Evolutionary conservation across 768 basidiomycete genomes (phyloP), one percentile per base, ranked within the genome.

Genomic region (Mycena haematopus): DNA sequence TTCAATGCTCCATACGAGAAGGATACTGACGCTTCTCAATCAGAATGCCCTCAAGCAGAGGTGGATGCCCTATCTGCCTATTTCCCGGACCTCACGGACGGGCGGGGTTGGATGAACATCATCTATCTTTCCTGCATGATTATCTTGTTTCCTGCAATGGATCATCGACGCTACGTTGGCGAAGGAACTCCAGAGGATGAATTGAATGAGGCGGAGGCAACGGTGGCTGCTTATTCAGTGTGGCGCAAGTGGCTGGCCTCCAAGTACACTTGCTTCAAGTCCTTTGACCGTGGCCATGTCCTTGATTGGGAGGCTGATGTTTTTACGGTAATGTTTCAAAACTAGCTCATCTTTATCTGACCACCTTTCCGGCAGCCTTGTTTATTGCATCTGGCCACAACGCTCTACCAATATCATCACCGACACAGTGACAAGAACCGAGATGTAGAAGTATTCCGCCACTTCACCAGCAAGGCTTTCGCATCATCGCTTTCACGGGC

Each of bases 101-200:
- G 45, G 13, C 44, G 33, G 1, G 58, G 58, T 6, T 59, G 51
- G 58, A 25, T 59, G 25, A 50, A 59, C 24, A 59, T 59, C 22
- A 35, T 59, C 14, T 44, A 52, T 36, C 27, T 59, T 3, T 21
- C 38, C 6, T 52, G 50, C 58, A 33, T 59, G 40, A 35, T 59
- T 6, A 15, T 52, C 10, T 36, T 59, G 6, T 22, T 45, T 14
- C 46, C 56, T 2, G 19, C 22, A 27, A 19, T 58, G 2, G 51
- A 59, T 24, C 35, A 6, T 2, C 58, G 50, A 33, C 15, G 14
- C 14, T 51, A 51, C 17, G 17, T 15, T 8, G 15, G 17, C 17
- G 19, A n/a, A 17, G 49, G 17, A 9, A 51, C 29, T 3, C 49
- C 49, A 2, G 29, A 10, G 17, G 29, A 33, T 9, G 49, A 51